A percentile compares a stretch with the other conserved stretches of the same genome.
These are phyloP conservation scores for Perkinsus marinus DNA, from an alignment of 169 alveolate genomes.

Conservation along the genomic window DNA sequence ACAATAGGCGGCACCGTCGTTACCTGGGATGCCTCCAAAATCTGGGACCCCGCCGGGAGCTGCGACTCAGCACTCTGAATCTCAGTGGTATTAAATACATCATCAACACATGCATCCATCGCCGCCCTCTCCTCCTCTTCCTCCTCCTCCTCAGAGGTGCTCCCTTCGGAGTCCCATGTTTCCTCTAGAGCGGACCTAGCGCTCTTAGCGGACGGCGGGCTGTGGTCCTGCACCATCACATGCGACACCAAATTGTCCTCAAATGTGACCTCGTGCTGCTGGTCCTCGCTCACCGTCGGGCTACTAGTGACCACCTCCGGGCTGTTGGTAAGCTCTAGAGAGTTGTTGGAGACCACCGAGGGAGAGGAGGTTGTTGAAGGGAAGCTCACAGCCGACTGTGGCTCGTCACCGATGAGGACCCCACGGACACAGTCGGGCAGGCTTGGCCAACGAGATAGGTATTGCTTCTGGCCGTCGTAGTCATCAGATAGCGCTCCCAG, in stretches of 20 bases:
- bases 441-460: not conserved
- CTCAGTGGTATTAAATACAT: not conserved
- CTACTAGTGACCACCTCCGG: not conserved
- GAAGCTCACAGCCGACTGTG: not conserved
- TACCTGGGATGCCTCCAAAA: not conserved
- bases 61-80: not conserved
- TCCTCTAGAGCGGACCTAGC: not conserved
- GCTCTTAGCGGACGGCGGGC: not conserved
- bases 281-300: not conserved
- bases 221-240: not conserved
- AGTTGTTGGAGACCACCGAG: not conserved
- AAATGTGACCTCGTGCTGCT: not conserved
- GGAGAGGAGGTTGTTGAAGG: not conserved
- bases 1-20: not conserved
- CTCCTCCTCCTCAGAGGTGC: not conserved
- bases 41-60: not conserved
- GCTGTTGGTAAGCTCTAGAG: not conserved
- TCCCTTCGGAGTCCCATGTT: not conserved
- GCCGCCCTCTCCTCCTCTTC: not conserved
- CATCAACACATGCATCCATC: not conserved
- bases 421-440: not conserved
- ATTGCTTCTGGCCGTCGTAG: not conserved
- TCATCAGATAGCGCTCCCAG: not conserved
- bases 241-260: too few species aligned
- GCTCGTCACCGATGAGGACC: not conserved